phyloP scores from a whole-genome alignment of 2,329 filamentous ascomycete genomes.

The Nothopassalora personata region DNA sequence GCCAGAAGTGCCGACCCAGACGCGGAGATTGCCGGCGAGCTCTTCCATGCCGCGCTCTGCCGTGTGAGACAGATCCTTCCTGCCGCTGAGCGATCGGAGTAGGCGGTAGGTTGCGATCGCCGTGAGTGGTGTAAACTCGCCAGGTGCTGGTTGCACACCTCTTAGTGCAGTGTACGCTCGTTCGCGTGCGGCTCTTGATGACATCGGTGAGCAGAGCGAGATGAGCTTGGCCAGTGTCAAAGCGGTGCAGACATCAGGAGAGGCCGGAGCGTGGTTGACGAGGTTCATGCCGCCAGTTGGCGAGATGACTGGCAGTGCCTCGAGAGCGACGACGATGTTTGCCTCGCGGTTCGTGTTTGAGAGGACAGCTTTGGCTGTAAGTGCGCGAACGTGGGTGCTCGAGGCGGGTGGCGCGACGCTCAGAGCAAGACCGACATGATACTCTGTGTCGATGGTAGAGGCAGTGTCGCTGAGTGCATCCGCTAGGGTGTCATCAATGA shows the following conservation, averaged over 20 bases:
- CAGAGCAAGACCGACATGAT: constrained; percentile 61
- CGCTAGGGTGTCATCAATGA: constrained; percentile 64
- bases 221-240: constrained; percentile 57
- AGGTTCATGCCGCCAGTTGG: constrained; percentile 36
- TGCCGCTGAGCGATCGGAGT: constrained; percentile 33
- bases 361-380: constrained; percentile 56
- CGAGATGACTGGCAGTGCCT: constrained; percentile 43
- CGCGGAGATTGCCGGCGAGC: constrained; percentile 39
- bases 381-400: constrained; percentile 56
- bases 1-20: constrained; percentile 44
- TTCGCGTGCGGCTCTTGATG: constrained; percentile 29
- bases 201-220: constrained; percentile 35
- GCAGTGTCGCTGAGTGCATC: constrained; percentile 48
- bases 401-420: constrained; percentile 73
- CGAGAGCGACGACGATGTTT: constrained; percentile 50
- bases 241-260: constrained; percentile 53
- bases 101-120: constrained; percentile 43
- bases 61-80: constrained; percentile 24
- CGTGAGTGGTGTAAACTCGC: constrained; percentile 41
- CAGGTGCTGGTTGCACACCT: constrained; percentile 36
- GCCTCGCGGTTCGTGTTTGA: constrained; percentile 48
- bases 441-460: constrained; percentile 41
- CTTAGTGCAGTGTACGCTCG: constrained; percentile 39
- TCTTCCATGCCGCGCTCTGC: constrained; percentile 40
- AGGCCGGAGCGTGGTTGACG: constrained; percentile 52